Evolutionary conservation across 2,329 filamentous ascomycete species (phyloP), one percentile per base, ranked within the genome.

Genomic region (Tolypocladium cylindrosporum): DNA sequence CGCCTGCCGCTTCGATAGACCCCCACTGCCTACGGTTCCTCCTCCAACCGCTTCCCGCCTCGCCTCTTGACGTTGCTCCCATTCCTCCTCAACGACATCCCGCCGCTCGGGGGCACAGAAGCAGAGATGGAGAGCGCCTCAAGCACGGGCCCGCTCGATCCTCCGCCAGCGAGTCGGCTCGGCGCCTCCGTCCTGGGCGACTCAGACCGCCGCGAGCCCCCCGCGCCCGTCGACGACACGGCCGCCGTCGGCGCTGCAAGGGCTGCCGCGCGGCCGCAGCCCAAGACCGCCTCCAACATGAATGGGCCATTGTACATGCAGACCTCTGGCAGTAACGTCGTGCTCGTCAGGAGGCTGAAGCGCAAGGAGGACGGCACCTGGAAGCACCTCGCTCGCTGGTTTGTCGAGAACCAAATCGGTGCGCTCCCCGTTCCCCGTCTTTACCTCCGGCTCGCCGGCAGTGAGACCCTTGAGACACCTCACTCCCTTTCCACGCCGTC

Each of bases 371-470:
- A 87, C 63, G 79, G 84, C 57, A 77, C 84, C 45, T 75, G 82
- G 72, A 84, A 81, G 67, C 79, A 80, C 60, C 72, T 89, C 52
- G 81, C 83, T 61, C 78, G 80, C 67, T 90, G 87, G 84, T 81
- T 92, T 69, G 84, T 90, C 64, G 79, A 89, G 67, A 90, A 93
- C 71, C 89, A 93, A 71, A 86, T 90, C 66, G 88, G 89, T 92
- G 85, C 60, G 84, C 74, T 39, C 50, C 11, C 34, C 42, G 57
- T 42, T n/a, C 10, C 42, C 57, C 57, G 58, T 59, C 2, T 50
- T 5, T 57, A 56, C 52, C 58, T 58, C 41, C 42, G 54, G 54
- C 27, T 9, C 11, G 21, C 24, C n/a, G 13, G 43, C 42, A n/a
- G 45, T 34, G 24, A 48, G 40, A n/a, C 40, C n/a, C 43, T 13